Conservation (phyloP, 345 rosid species). For the Mercurialis annua region DNA sequence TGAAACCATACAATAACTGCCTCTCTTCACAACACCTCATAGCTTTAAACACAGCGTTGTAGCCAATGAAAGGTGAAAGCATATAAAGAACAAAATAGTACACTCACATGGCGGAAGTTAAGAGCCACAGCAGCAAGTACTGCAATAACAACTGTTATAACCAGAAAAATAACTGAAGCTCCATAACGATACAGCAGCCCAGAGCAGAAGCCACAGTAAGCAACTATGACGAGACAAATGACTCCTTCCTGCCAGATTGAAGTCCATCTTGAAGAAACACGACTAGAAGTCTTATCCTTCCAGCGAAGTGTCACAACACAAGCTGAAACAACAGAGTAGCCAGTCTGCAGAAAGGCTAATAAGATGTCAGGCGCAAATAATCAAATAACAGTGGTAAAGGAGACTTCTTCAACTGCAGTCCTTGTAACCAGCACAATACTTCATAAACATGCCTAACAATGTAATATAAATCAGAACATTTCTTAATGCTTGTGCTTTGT, state of each 20-base stretch:
- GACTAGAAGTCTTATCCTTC: slow-evolving; percentile 55
- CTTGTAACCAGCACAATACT: background rate
- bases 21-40: background rate
- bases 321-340: slow-evolving; percentile 96
- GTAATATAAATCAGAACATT: slow-evolving; percentile 2
- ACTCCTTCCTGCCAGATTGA: slow-evolving; percentile 78
- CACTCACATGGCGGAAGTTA: slow-evolving; percentile 64
- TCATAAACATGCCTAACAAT: background rate
- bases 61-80: background rate
- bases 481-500: background rate
- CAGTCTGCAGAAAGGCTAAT: slow-evolving; percentile 62
- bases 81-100: background rate
- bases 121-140: slow-evolving; percentile 56
- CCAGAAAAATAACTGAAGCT: slow-evolving; percentile 47
- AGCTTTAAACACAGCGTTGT: background rate
- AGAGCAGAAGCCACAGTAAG: slow-evolving; percentile 69
- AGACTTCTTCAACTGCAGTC: background rate
- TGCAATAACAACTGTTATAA: slow-evolving; percentile 49
- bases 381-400: background rate
- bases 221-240: slow-evolving; percentile 59
- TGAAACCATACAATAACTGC: background rate
- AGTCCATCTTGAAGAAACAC: slow-evolving; percentile 45
- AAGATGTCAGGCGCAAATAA: slow-evolving; percentile 10
- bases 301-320: slow-evolving; percentile 77
- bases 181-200: slow-evolving; percentile 61